Base-by-base conservation (phyloP, 805 yeast species). In the Candida andamanensis region DNA sequence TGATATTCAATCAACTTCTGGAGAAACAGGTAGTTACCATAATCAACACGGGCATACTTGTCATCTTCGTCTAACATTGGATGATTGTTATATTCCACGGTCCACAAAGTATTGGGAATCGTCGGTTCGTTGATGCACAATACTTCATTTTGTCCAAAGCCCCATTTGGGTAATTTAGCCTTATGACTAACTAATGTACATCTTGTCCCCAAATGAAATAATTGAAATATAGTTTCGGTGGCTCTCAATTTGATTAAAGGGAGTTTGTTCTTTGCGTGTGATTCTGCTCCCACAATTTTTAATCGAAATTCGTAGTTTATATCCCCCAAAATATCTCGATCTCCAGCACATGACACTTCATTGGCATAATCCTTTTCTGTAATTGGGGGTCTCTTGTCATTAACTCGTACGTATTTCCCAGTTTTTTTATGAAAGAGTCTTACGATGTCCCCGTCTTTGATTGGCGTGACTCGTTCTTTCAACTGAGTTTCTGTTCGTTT, bases 311-410 rank as follows among this genome's bases (percentile, higher is more conserved):
- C 73, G 52, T 84, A 87, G 50, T 76, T 77, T 25, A 70, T 65
- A 43, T 83, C 83, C 12, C 85, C 92, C 2, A 60, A 59, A 48
- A 75, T 74, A 1, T 77, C 74, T 5, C 66, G 55, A 54, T 72
- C 74, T 4, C 90, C 92, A 35, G 76, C 63, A 41, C 85, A 77
- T 17, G 85, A 72, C 1, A 87, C 95, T 56, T 87, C 95, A 42
- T 72, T 74, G 50, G 87, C 80, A 56, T 90, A 89, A 35, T 92
- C 97, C 49, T 85, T 92, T 50, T 85, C 95, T 7, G 90, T 74
- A 17, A 87, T 74, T 7, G 95, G 96, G 3, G 97, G 96, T 39
- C 89, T 76, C 30, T 72, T 47, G 39, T 84, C 83, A 19, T 26
- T 33, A 15, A 86, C 82, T 42, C 78, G 78, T 32, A 92, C 58